These are phyloP conservation scores for Holtermanniella nyarrowii DNA, from an alignment of 768 basidiomycete genomes.

Conservation along the genomic window DNA sequence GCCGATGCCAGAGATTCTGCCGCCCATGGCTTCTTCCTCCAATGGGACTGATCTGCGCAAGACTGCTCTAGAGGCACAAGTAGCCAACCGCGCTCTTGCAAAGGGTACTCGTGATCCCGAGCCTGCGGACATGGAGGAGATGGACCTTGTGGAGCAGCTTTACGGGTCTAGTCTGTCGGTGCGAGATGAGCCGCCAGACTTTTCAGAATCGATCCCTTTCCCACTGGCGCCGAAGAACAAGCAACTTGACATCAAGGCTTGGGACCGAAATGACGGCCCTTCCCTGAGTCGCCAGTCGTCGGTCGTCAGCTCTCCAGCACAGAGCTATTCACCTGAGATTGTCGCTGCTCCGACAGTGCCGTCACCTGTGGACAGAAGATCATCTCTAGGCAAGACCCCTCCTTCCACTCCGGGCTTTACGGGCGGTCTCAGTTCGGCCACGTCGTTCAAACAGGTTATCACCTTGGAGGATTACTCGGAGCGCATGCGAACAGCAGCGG, in stretches of 20 bases:
- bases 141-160: slow-evolving; percentile 92
- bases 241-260: slow-evolving; percentile 73
- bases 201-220: slow-evolving; percentile 74
- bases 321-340: neutral
- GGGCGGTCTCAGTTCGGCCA: neutral
- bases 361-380: neutral
- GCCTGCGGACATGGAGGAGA: slow-evolving; percentile 62
- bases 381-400: neutral
- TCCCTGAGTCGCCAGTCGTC: neutral
- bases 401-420: slow-evolving; percentile 26
- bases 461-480: slow-evolving; percentile 97
- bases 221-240: slow-evolving; percentile 76
- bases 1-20: slow-evolving; percentile 18
- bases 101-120: neutral
- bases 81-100: neutral
- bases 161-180: slow-evolving; percentile 71
- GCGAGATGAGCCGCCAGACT: slow-evolving; percentile 58
- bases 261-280: slow-evolving; percentile 42
- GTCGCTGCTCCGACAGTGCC: neutral
- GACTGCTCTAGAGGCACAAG: neutral
- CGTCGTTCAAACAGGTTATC: slow-evolving; percentile 42
- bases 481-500: slow-evolving; percentile 93
- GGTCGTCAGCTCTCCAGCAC: neutral
- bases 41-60: neutral
- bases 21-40: neutral